Base-by-base conservation (phyloP, 2,329 filamentous ascomycete genomes). In the Samsoniella hepiali region DNA sequence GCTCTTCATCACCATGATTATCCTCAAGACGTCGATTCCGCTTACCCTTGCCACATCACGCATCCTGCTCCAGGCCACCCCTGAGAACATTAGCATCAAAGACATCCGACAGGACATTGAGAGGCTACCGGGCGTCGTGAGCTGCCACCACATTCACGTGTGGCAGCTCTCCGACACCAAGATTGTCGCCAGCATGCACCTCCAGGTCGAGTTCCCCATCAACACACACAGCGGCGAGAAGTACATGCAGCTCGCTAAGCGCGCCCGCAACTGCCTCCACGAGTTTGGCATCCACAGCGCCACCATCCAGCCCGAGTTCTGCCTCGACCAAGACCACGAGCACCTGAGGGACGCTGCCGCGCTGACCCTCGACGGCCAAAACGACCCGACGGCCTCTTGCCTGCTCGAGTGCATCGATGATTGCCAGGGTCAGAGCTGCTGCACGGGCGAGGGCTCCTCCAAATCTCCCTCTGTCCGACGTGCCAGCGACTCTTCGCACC, bases 101-200 rank as follows among this genome's bases (percentile, higher is more conserved):
- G 91, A 98, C 65, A 94, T 99, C 75, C 91, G 92, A 68, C 89
- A 94, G 68, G 95, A 99, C 73, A 97, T 99, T 61, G 86, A 93
- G 72, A 79, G 85, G 17, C 86, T 99, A 6, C 89, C 90, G 0
- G 93, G 93, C 49, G 90, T 99, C 55, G 81, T 95, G 65, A 92
- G 90, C 73, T 97, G 93, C 72, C 95, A 99, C 77, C 94, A 99
- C 74, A 84, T 99, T 29, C 95, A 99, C 74, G 93, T 99, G 66
- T 99, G 95, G 95, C 94, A 98, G 76, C 84, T 99, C 40, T 96
- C 91, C 17, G 94, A 98, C 73, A 95, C 93, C 59, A 97, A 97
- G 79, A 82, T 97, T 40, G 90, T 99, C 44, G 94, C 95, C 13
- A 95, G 91, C 11, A 86, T 99, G 76, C 95, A 99, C 73, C 89